Evolutionary conservation across 2,329 filamentous ascomycete species (phyloP).

Genomic region (Ophiostoma ulmi): DNA sequence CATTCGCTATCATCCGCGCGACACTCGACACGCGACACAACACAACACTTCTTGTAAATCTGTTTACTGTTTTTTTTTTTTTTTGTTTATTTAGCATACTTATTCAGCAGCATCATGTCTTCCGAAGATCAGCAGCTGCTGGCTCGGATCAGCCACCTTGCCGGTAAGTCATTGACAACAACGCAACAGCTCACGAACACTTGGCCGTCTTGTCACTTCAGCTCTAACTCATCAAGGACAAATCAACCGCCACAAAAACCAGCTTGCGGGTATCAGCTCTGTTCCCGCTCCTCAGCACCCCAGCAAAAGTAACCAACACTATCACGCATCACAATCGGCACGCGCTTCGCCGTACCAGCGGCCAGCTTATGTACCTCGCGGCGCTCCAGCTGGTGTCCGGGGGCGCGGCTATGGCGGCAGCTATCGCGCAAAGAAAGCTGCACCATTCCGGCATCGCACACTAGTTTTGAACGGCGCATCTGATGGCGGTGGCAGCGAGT

Average conservation of each 20-base stretch:
- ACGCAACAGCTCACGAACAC: background rate
- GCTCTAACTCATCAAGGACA: constrained; percentile 51
- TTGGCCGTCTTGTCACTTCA: background rate
- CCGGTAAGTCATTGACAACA: constrained; percentile 36
- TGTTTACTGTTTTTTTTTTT: too few relatives aligned
- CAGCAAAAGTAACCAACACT: constrained; percentile 25
- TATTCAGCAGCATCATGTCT: constrained; percentile 33
- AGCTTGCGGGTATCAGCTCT: constrained; percentile 44
- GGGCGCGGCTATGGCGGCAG: constrained; percentile 29
- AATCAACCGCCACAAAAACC: constrained; percentile 74
- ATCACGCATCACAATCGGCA: constrained; percentile 26
- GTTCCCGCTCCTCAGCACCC: constrained; percentile 18
- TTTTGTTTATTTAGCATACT: background rate
- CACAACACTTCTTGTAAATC: background rate
- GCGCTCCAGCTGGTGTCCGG: background rate
- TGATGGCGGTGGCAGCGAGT: constrained; percentile 31
- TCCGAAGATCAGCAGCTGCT: constrained; percentile 50
- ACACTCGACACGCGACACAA: background rate
- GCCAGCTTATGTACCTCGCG: constrained; percentile 3
- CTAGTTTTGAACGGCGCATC: constrained; percentile 56
- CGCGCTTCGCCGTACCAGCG: constrained; percentile 33
- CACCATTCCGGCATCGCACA: constrained; percentile 46
- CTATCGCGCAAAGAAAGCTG: constrained; percentile 37
- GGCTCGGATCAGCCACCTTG: constrained; percentile 49
- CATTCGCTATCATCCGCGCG: background rate